phyloP scores from a whole-genome alignment of 805 yeast genomes.

The Debaryomyces hansenii region DNA sequence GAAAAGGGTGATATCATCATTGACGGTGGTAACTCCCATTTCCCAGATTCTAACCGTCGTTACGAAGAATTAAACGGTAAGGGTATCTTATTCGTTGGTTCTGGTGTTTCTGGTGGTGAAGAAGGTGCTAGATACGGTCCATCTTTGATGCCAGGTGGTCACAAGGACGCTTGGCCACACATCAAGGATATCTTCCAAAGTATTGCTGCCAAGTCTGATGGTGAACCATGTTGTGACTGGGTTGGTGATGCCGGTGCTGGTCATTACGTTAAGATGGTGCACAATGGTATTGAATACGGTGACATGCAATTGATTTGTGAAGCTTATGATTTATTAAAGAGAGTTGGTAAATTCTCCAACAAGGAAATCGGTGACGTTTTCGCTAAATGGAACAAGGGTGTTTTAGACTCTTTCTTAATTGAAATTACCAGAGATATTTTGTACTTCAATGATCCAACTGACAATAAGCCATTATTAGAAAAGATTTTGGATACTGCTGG shows the following conservation, averaged over 20 bases:
- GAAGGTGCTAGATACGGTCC: conserved; percentile 99
- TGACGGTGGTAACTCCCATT: conserved; percentile 99
- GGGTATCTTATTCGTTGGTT: conserved; percentile 93
- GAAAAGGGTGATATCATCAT: conserved; percentile 98
- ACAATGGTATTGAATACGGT: conserved; percentile 99
- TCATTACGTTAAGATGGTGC: conserved; percentile 99
- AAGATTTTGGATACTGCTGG: conserved; percentile 97
- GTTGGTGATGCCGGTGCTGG: conserved; percentile 99
- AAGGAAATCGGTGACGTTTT: conserved; percentile 93
- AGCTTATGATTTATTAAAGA: conserved; percentile 94
- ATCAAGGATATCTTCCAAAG: conserved; percentile 95
- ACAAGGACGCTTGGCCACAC: conserved; percentile 97
- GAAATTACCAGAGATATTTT: conserved; percentile 96
- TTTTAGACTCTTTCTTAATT: conserved; percentile 92
- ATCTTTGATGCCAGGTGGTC: conserved; percentile 99
- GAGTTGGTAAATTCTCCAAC: conserved; percentile 87
- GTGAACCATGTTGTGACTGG: conserved; percentile 99
- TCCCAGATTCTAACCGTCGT: conserved; percentile 98
- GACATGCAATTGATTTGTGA: conserved; percentile 99
- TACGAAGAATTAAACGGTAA: conserved; percentile 81
- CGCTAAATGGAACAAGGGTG: conserved; percentile 94
- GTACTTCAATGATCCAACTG: conserved; percentile 78
- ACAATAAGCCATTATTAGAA: conserved; percentile 91
- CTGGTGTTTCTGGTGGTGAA: conserved; percentile 99
- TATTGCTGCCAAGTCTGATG: conserved; percentile 93